Evolutionary conservation across 2,329 filamentous ascomycete species (phyloP).

Genomic region (Alternaria burnsii): DNA sequence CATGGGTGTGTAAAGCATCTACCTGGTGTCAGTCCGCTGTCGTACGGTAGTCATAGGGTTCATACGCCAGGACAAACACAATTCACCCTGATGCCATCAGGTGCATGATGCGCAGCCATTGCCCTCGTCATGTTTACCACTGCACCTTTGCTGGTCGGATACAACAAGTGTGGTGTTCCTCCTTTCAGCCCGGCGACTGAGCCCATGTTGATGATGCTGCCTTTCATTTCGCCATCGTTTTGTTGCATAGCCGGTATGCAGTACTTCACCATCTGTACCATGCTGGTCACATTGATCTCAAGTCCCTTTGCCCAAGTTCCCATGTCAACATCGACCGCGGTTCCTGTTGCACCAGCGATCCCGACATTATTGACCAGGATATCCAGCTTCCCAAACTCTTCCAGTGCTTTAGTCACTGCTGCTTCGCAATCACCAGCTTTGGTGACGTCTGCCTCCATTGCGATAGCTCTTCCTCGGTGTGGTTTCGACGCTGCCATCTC

Average conservation of each 20-base stretch:
- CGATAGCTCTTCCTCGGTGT: constrained; percentile 51
- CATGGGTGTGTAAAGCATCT: constrained; percentile 65
- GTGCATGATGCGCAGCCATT: constrained; percentile 64
- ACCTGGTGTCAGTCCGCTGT: neutral
- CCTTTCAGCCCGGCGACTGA: constrained; percentile 67
- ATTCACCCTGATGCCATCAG: constrained; percentile 62
- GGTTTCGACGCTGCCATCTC: constrained; percentile 59
- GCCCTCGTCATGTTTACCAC: constrained; percentile 65
- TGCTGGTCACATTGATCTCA: constrained; percentile 70
- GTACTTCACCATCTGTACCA: constrained; percentile 71
- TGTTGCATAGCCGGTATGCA: constrained; percentile 67
- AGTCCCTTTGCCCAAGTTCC: constrained; percentile 65
- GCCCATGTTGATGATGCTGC: constrained; percentile 69
- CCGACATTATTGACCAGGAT: constrained; percentile 73
- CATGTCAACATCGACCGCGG: constrained; percentile 68
- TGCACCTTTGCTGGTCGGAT: constrained; percentile 63
- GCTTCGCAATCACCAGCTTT: constrained; percentile 60
- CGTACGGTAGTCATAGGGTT: neutral
- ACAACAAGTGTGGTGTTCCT: constrained; percentile 62
- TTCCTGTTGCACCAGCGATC: constrained; percentile 66
- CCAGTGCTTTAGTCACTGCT: constrained; percentile 53
- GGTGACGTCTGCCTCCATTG: constrained; percentile 65
- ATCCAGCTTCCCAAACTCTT: constrained; percentile 65
- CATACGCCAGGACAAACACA: constrained; percentile 61
- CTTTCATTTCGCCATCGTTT: constrained; percentile 58